Evolutionary conservation across 495 filamentous ascomycete genomes (phyloP).

Genomic region (Neurospora africana): DNA sequence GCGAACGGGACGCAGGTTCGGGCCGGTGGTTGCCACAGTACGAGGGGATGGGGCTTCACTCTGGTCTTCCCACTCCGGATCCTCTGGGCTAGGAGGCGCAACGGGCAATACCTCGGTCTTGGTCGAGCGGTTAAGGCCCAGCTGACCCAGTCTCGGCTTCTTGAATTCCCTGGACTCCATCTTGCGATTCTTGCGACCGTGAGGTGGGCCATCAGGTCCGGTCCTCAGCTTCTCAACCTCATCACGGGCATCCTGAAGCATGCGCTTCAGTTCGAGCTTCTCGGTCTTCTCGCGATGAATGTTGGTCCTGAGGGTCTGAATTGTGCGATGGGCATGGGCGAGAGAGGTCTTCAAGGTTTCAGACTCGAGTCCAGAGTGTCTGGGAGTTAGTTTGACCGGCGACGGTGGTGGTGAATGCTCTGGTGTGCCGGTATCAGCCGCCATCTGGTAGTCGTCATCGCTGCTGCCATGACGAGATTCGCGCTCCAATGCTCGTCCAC

Average conservation of each 20-base stretch:
- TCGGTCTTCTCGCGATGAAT: constrained; percentile 97
- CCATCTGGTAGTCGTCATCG: constrained; percentile 53
- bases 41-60: constrained; percentile 26
- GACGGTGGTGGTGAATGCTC: constrained; percentile 86
- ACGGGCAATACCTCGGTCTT: constrained; percentile 60
- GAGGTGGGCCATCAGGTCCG: constrained; percentile 45
- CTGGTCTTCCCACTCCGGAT: constrained; percentile 85
- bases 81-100: constrained; percentile 26
- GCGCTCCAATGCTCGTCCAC: constrained; percentile 54
- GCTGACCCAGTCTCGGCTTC: constrained; percentile 64
- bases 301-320: constrained; percentile 86
- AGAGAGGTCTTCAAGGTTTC: constrained; percentile 91
- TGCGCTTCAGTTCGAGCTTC: constrained; percentile 87
- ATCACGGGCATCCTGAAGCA: constrained; percentile 92
- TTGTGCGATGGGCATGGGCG: constrained; percentile 90
- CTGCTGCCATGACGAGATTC: constrained; percentile 46
- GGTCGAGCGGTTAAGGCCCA: constrained; percentile 67
- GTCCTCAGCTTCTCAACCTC: constrained; percentile 71
- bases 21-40: constrained; percentile 6
- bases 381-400: constrained; percentile 79
- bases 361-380: constrained; percentile 80
- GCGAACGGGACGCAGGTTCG: constrained; percentile 5
- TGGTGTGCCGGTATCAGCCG: constrained; percentile 61
- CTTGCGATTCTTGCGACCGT: constrained; percentile 64
- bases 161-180: constrained; percentile 60